phyloP scores from a whole-genome alignment of 2,329 filamentous ascomycete genomes.

The Colletotrichum kahawae region DNA sequence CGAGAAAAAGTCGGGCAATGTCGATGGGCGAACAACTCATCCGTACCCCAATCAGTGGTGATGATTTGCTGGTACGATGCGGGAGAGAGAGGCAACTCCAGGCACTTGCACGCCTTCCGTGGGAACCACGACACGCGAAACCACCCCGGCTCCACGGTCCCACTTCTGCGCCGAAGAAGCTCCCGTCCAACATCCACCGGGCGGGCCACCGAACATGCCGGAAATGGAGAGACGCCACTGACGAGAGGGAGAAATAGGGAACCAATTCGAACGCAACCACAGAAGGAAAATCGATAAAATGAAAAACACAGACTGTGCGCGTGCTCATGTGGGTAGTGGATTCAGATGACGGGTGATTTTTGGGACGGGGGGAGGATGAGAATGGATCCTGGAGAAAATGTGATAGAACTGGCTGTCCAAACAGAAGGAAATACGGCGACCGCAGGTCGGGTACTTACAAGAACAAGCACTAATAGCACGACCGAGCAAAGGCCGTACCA shows the following conservation, averaged over 20 bases:
- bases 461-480: conserved; percentile 11
- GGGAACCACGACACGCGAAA: conserved; percentile 6
- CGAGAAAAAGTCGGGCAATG: neutral
- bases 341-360: neutral
- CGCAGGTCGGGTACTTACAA: conserved; percentile 12
- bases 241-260: neutral
- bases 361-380: neutral
- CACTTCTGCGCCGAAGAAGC: conserved; percentile 22
- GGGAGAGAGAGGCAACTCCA: neutral
- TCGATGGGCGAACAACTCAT: neutral
- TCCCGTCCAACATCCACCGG: conserved; percentile 15
- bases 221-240: conserved; percentile 12
- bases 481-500: conserved; percentile 22
- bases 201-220: conserved; percentile 19
- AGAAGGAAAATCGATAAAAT: neutral
- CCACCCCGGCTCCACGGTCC: conserved; percentile 12
- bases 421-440: neutral
- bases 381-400: neutral
- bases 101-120: neutral
- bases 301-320: neutral
- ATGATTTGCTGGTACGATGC: neutral
- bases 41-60: neutral
- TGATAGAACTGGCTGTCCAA: neutral
- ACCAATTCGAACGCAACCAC: neutral
- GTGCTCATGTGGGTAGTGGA: neutral